Evolutionary conservation across 2,329 filamentous ascomycete genomes (phyloP), one percentile per base, ranked within the genome.

Genomic region (Phaeosphaeriaceae sp.): DNA sequence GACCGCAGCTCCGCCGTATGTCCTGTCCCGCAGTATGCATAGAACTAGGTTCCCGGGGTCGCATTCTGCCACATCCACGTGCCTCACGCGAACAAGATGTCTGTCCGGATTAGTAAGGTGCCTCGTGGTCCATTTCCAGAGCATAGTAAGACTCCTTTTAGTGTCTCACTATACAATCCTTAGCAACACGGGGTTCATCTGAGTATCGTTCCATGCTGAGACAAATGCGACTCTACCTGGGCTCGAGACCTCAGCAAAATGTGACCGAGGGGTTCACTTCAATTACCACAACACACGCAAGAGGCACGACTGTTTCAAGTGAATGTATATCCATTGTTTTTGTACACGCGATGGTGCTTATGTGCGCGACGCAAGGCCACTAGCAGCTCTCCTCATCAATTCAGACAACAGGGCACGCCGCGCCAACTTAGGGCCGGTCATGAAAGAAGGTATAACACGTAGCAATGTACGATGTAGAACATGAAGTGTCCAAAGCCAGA

Each of bases 321-420:
- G 60, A 57, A 47, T 24, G 47, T 57, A 52, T 56, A 58, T 67
- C 33, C 52, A 54, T 56, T 55, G 45, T 52, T 60, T 53, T 61
- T 58, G 60, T 62, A 63, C 62, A 53, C 51, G 27, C 42, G 44
- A 25, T 47, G 42, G 56, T 63, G 58, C 54, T 55, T 48, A 50
- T 60, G 24, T 60, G 56, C 51, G 56, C 27, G 53, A 51, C 54
- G 51, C 58, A 54, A 67, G 54, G 45, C 58, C 47, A 52, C 53
- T 53, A 48, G 62, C 58, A 61, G 56, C 41, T 60, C 52, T 45
- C 57, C 56, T 58, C 55, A 51, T 53, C 31, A 45, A 45, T 25
- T 42, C 48, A 58, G 24, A 60, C 36, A 63, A 67, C 41, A 65
- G 51, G 59, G 59, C 63, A 62, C 65, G 61, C 54, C 49, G 22